These are phyloP conservation scores for Ploettnerulaceae sp. DNA, from an alignment of 2,329 filamentous ascomycete species.

Conservation along the genomic window DNA sequence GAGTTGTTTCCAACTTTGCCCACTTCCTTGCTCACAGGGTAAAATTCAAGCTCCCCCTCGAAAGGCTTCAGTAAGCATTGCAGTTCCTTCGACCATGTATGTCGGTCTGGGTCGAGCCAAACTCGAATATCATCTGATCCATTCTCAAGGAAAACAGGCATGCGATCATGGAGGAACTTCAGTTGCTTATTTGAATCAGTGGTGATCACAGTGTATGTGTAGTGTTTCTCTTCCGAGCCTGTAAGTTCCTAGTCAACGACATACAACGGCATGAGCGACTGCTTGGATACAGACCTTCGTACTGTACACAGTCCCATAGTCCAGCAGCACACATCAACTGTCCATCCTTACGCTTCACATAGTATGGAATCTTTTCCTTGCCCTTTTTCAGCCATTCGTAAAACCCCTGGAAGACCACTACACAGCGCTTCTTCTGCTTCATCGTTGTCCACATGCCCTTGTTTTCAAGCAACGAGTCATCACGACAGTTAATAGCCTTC, in stretches of 20 bases:
- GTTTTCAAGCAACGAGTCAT: constrained; percentile 72
- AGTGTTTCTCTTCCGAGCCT: constrained; percentile 63
- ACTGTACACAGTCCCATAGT: constrained; percentile 83
- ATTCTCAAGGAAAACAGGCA: constrained; percentile 88
- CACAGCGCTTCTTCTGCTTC: constrained; percentile 83
- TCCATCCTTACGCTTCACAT: constrained; percentile 74
- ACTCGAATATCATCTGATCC: constrained; percentile 62
- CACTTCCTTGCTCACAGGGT: constrained; percentile 82
- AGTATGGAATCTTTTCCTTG: constrained; percentile 82
- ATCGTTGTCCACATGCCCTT: constrained; percentile 88
- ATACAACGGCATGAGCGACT: background rate
- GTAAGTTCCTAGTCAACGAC: constrained; percentile 4
- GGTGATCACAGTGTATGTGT: constrained; percentile 92
- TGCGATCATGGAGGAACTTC: constrained; percentile 84
- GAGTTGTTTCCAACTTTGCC: constrained; percentile 94
- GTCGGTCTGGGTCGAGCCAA: constrained; percentile 72
- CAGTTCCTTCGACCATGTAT: constrained; percentile 72
- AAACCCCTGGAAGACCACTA: constrained; percentile 87
- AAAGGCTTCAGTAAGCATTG: constrained; percentile 78
- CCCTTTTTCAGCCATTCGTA: constrained; percentile 90
- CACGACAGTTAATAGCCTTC: constrained; percentile 92
- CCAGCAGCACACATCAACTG: constrained; percentile 81
- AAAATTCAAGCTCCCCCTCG: constrained; percentile 73
- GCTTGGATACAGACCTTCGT: constrained; percentile 52
- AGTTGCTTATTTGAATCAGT: constrained; percentile 80